phyloP scores from a whole-genome alignment of 495 filamentous ascomycete species.

The Collariella sp. region DNA sequence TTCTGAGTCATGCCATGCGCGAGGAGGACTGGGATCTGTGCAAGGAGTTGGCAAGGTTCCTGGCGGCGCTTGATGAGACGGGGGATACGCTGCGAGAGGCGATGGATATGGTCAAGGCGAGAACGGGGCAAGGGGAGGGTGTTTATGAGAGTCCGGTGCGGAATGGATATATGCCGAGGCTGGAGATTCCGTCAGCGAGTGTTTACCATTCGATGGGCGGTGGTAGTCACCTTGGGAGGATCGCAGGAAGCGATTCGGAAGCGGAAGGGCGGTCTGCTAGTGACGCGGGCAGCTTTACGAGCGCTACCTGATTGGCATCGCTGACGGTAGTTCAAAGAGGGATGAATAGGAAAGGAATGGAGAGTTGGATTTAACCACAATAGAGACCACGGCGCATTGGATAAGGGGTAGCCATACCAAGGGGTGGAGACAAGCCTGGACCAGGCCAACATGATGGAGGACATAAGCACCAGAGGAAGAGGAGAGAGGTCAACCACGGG shows the following conservation, averaged over 20 bases:
- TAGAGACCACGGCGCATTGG: background rate
- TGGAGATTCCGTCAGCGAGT: constrained; percentile 41
- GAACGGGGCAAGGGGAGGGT: constrained; percentile 33
- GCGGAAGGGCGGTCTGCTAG: constrained; percentile 21
- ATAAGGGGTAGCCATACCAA: background rate
- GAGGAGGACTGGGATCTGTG: constrained; percentile 95
- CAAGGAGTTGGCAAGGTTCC: constrained; percentile 85
- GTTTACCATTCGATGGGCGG: constrained; percentile 20
- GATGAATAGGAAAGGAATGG: background rate
- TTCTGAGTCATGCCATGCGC: constrained; percentile 72
- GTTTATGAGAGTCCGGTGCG: constrained; percentile 25
- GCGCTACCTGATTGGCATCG: constrained; percentile 7
- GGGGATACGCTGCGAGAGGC: constrained; percentile 75
- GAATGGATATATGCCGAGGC: constrained; percentile 41
- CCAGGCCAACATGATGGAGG: no score
- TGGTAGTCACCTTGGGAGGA: constrained; percentile 8
- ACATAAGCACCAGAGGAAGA: no score
- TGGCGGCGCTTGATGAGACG: constrained; percentile 82
- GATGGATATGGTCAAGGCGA: constrained; percentile 59
- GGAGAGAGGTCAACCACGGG: no score
- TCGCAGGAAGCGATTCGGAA: constrained; percentile 24
- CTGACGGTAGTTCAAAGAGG: constrained; percentile 1
- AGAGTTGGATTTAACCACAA: background rate
- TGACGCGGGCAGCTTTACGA: constrained; percentile 24
- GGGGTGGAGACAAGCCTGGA: no score